Conservation (phyloP, 2,329 filamentous ascomycete species). For the Camillea tinctor region DNA sequence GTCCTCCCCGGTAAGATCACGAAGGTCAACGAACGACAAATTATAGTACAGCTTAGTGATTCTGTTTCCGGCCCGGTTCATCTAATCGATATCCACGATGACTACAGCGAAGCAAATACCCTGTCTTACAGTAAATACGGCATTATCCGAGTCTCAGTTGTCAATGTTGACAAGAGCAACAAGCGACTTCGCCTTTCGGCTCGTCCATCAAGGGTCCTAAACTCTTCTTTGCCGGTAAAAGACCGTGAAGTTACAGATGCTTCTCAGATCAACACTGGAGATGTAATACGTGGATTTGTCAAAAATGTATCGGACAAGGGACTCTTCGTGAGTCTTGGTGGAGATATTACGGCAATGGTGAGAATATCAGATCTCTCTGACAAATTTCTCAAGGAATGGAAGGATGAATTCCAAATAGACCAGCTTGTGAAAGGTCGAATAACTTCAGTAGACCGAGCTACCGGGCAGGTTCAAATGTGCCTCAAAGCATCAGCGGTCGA, state of each 20-base stretch:
- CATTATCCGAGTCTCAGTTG: constrained; percentile 81
- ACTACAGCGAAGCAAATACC: constrained; percentile 79
- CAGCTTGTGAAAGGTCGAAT: constrained; percentile 90
- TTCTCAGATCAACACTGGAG: constrained; percentile 71
- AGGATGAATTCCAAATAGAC: constrained; percentile 80
- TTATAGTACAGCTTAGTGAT: constrained; percentile 84
- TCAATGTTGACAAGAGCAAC: constrained; percentile 77
- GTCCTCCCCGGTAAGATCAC: constrained; percentile 81
- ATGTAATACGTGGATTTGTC: constrained; percentile 86
- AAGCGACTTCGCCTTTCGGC: constrained; percentile 81
- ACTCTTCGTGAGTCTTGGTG: constrained; percentile 80
- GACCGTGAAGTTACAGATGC: constrained; percentile 75
- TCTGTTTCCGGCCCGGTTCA: constrained; percentile 75
- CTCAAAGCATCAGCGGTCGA: constrained; percentile 84
- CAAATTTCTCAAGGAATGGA: constrained; percentile 92
- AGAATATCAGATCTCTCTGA: constrained; percentile 89
- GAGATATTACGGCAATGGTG: constrained; percentile 77
- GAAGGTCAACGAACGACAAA: constrained; percentile 78
- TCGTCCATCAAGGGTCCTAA: constrained; percentile 84
- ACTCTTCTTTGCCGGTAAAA: constrained; percentile 75
- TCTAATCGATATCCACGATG: constrained; percentile 79
- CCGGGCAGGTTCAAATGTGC: constrained; percentile 77
- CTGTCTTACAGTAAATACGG: constrained; percentile 78
- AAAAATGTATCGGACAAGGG: constrained; percentile 88
- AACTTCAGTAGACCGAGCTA: constrained; percentile 64